Conservation (phyloP, 192 early-diverging fungal genomes). For the Dissophora ornata region DNA sequence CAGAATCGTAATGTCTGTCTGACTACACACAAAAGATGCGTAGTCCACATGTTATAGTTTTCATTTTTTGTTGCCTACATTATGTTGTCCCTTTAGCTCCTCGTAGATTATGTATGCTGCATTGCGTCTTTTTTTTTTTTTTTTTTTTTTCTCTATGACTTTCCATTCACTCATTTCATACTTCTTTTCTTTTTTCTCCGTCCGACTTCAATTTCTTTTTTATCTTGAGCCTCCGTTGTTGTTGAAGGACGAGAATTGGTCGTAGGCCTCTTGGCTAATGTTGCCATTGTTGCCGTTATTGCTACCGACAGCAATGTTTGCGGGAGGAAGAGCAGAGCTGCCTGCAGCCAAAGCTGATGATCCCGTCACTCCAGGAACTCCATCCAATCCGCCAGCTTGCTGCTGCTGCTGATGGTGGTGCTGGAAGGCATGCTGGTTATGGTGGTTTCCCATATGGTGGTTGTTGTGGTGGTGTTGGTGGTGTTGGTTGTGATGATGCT, state of each 20-base stretch:
- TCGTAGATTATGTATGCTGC: too few relatives aligned
- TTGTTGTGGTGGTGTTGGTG: conserved; percentile 31
- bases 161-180: too few relatives aligned
- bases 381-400: conserved; percentile 22
- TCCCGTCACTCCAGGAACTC: conserved; percentile 37
- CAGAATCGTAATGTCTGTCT: too few relatives aligned
- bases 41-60: too few relatives aligned
- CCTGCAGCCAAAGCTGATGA: conserved; percentile 48
- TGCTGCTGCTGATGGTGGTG: conserved; percentile 36
- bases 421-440: conserved; percentile 16
- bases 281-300: conserved; percentile 31
- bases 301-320: conserved; percentile 27
- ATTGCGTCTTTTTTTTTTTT: neutral
- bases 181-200: too few relatives aligned
- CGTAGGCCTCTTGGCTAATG: conserved; percentile 41
- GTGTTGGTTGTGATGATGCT: conserved; percentile 32
- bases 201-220: neutral
- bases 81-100: too few relatives aligned
- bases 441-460: conserved; percentile 18
- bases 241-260: conserved; percentile 28
- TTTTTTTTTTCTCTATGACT: conserved; percentile 4
- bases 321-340: conserved; percentile 37
- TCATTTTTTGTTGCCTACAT: too few relatives aligned
- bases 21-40: too few relatives aligned
- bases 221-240: conserved; percentile 30